Conservation (phyloP, 2,329 filamentous ascomycete genomes). For the Zalaria sp. region DNA sequence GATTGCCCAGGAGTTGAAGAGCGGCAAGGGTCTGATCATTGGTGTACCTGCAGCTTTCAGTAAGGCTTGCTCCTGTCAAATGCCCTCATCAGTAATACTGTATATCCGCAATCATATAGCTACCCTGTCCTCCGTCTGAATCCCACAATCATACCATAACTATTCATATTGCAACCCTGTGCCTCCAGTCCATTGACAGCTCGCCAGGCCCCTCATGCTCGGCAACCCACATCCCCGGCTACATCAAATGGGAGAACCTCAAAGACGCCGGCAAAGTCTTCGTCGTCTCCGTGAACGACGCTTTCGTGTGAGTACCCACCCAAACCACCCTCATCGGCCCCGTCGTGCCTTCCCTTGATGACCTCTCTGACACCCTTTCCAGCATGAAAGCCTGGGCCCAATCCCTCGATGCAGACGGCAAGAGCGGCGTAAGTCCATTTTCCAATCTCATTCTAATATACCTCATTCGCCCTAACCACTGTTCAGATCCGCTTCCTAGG, state of each 20-base stretch:
- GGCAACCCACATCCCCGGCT: constrained; percentile 67
- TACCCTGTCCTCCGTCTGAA: neutral
- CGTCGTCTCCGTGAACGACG: constrained; percentile 84
- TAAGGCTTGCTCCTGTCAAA: constrained; percentile 4
- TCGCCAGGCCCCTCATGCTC: constrained; percentile 44
- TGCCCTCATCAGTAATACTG: neutral
- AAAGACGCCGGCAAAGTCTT: constrained; percentile 74
- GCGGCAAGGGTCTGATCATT: constrained; percentile 64
- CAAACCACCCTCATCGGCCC: neutral
- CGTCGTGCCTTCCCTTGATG: neutral
- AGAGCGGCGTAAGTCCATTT: constrained; percentile 55
- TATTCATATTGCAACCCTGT: too few species aligned
- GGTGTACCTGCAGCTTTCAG: constrained; percentile 52
- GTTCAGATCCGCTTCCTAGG: constrained; percentile 73
- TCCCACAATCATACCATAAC: too few species aligned
- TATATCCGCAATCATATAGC: constrained; percentile 8
- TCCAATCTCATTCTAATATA: neutral
- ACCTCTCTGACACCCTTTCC: neutral
- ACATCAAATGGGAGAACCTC: constrained; percentile 65
- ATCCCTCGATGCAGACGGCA: constrained; percentile 57
- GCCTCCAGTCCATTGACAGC: too few species aligned
- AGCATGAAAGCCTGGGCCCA: constrained; percentile 86
- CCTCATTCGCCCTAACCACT: neutral
- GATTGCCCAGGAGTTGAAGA: constrained; percentile 59
- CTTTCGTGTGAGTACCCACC: constrained; percentile 56